A percentile compares a stretch with the other conserved stretches of the same genome.
phyloP scores from a whole-genome alignment of 129 eudicot genomes.

The Saussurea involucrata region DNA sequence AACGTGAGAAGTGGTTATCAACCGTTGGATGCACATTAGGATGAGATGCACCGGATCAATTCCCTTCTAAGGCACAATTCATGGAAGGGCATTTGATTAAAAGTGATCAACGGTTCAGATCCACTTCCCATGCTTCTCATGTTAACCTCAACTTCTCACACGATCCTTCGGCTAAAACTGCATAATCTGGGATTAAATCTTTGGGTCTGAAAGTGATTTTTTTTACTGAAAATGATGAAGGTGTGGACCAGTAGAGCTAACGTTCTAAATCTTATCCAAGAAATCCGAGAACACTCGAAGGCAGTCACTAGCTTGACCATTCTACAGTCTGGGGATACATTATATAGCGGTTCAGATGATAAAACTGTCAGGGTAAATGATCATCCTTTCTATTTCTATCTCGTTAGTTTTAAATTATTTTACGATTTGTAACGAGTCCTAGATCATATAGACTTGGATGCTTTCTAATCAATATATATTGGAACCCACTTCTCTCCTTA shows the following conservation, averaged over 20 bases:
- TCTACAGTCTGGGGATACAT: slow-evolving; percentile 48
- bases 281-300: slow-evolving; percentile 64
- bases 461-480: background rate
- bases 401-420: background rate
- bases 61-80: too few relatives aligned
- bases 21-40: too few relatives aligned
- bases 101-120: too few relatives aligned
- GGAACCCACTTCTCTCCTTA: too few relatives aligned
- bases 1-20: too few relatives aligned
- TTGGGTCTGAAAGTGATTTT: background rate
- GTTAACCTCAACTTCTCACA: too few relatives aligned
- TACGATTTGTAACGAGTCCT: background rate
- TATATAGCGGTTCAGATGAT: slow-evolving; percentile 85
- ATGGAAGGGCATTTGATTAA: too few relatives aligned
- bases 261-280: slow-evolving; percentile 48
- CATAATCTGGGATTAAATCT: background rate
- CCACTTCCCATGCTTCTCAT: too few relatives aligned
- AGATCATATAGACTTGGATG: background rate
- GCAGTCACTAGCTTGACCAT: slow-evolving; percentile 64
- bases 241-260: slow-evolving; percentile 56
- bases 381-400: background rate
- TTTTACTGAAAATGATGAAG: slow-evolving; percentile 26
- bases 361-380: slow-evolving; percentile 68
- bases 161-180: too few relatives aligned
- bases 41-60: too few relatives aligned